Percentiles rank a stretch among this genome's conserved stretches.
Evolutionary conservation across 768 basidiomycete species (phyloP).

Genomic region (Panus rudis): DNA sequence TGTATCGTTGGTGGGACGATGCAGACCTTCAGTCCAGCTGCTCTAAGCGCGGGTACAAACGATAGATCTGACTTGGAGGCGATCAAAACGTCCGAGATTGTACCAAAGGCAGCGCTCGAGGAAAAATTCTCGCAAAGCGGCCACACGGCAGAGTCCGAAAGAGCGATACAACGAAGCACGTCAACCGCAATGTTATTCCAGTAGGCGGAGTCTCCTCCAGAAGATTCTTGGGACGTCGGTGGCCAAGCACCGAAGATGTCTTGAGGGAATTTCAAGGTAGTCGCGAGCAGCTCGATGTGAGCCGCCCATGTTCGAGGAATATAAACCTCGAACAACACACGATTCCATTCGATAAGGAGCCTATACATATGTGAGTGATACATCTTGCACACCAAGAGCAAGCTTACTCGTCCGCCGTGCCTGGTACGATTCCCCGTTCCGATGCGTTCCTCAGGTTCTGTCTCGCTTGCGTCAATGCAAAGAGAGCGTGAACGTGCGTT

Average conservation of each 20-base stretch:
- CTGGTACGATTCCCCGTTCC: conserved; percentile 30
- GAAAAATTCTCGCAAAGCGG: background rate
- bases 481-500: conserved; percentile 38
- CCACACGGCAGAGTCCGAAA: background rate
- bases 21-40: conserved; percentile 28
- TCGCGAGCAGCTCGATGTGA: conserved; percentile 25
- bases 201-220: background rate
- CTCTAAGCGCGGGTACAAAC: background rate
- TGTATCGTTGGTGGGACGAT: conserved; percentile 28
- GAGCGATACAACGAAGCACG: background rate
- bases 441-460: conserved; percentile 37
- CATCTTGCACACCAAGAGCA: background rate
- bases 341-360: conserved; percentile 42
- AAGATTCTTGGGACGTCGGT: conserved; percentile 7
- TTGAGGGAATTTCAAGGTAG: conserved; percentile 10
- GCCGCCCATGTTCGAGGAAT: conserved; percentile 38
- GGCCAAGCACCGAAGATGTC: conserved; percentile 38
- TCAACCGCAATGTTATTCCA: background rate
- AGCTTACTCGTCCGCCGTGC: conserved; percentile 35
- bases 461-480: conserved; percentile 38
- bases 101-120: background rate
- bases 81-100: background rate
- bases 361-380: conserved; percentile 19
- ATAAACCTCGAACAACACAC: conserved; percentile 34
- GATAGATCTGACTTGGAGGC: background rate